Evolutionary conservation across 306 rosid genomes (phyloP), one percentile per base, ranked within the genome.

Genomic region (Geum urbanum): DNA sequence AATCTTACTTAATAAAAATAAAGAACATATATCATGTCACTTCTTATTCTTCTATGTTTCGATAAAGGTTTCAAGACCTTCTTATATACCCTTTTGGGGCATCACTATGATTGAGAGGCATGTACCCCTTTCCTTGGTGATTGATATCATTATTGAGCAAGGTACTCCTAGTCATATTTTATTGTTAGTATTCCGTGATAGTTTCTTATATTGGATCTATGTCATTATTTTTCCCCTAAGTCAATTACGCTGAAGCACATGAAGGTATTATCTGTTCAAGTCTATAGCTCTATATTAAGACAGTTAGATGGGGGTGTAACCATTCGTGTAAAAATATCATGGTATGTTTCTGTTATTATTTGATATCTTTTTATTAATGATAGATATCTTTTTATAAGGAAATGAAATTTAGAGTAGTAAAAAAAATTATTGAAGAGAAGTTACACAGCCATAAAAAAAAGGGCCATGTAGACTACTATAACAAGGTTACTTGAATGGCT

Each of bases 91-190:
- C 24, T 86, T 92, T 61, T 82, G 84, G 85, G 92, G 97, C 32
- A 82, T 72, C 8, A 74, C 77, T 9, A 85, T 70, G 55, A 81
- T 90, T 75, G 96, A 92, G 84, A 88, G 77, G 82, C 85, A 70
- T 39, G 65, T 90, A 14, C 96, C 94, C 40, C 96, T 92, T 78
- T 74, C 87, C 49, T 70, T 82, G 84, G 97, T 90, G 81, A 80
- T 90, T 78, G 89, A 85, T 74, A 86, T 90, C 72, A 90, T 90
- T 77, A 85, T 90, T 67, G 98, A 92, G 74, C 97, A 92, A 90
- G 97, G 96, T 92, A 77, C 78, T 72, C n/a, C 32, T 1, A 3
- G 32, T 24, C 16, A 57, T 14, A 8, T 20, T 32, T 32, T 32
- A 32, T 3, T 32, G 37, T 32, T 52, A 18, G 19, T 69, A 13